Base-by-base conservation (phyloP, 1,139 yeast genomes). In the Wickerhamomyces sp. region DNA sequence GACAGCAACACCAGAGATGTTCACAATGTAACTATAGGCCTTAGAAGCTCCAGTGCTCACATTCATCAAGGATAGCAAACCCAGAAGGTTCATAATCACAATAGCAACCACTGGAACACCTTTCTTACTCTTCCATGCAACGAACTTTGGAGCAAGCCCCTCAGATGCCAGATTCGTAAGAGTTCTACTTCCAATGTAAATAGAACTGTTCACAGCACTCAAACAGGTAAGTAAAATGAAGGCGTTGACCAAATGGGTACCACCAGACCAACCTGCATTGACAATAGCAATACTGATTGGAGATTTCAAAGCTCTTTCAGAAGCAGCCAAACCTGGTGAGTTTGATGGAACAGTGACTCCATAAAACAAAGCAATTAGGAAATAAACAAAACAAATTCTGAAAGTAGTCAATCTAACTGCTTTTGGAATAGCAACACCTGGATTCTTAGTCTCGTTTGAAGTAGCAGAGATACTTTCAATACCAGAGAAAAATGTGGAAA, bases 1-100 rank as follows among this genome's bases (percentile, higher is more conserved):
- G 7, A 91, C 78, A n/a, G 93, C 80, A 47, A 87, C 77, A 49
- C 95, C 95, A 11, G 95, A 81, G 34, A 88, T 68, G 23, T 95
- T 88, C 53, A 85, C 68, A 51, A 87, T 66, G 91, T 95, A 87
- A 42, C 64, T 66, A 58, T 87, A 87, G 5, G 86, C 85, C 13
- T 72, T 65, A 19, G 68, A 71, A 40, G 73, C 77, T 56, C 84
- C 77, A 32, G 78, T 67, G 24, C 82, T 72, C 42, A 77, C 68
- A 27, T 70, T 61, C 41, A 81, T 71, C 26, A 91, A 83, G 2
- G 68, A 61, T 10, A 75, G 65, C 33, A 68, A 39, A 52, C 61
- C 47, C 44, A 53, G 65, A 57, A 38, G 69, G 64, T 59, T 95
- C 56, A 82, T 64, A 10, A 44, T 5, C 15, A 65, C 46, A 31